Evolutionary conservation across 164 flowering plant species (phyloP), one percentile per base, ranked within the genome.

Genomic region (Chimonanthus salicifolius): DNA sequence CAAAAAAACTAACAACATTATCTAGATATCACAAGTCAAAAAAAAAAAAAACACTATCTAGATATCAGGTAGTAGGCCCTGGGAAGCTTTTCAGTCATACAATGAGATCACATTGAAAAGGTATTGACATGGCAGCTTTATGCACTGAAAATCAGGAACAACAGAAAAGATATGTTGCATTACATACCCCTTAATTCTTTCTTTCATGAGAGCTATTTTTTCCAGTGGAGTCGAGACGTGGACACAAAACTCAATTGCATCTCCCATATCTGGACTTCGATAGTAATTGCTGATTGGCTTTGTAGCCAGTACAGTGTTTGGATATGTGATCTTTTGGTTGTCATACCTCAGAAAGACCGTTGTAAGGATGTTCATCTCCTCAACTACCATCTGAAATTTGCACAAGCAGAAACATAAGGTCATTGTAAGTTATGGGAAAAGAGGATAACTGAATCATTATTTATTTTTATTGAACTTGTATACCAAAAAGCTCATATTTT

Each of bases 281-380:
- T 83, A 75, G 79, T 69, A 84, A 70, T 89, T 89, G 49, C 83
- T 76, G 51, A 89, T 86, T 10, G 90, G 82, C 72, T 82, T 82
- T 6, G 83, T 86, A 13, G 87, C 69, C 0, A 89, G 80, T 46
- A 85, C 77, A 72, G 79, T 80, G 72, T 89, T 89, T 6, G 92
- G 92, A 47, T 86, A 87, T 66, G 48, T 80, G 77, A 89, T 78
- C 82, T 86, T 87, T 71, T 78, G 86, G 84, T 85, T 82, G 79
- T 89, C 90, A 11, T 18, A 62, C 74, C 85, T 83, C 72, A 86
- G 68, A 78, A 88, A 88, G 70, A 87, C 84, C 3, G 92, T 89
- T 0, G 89, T 85, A 58, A 89, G 73, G 72, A 88, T 84, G 65
- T 88, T 87, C 90, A 87, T 88, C 80, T 88, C 90, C 63, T 87